Evolutionary conservation across 257 asterid species (phyloP).

Genomic region (Avicennia marina): DNA sequence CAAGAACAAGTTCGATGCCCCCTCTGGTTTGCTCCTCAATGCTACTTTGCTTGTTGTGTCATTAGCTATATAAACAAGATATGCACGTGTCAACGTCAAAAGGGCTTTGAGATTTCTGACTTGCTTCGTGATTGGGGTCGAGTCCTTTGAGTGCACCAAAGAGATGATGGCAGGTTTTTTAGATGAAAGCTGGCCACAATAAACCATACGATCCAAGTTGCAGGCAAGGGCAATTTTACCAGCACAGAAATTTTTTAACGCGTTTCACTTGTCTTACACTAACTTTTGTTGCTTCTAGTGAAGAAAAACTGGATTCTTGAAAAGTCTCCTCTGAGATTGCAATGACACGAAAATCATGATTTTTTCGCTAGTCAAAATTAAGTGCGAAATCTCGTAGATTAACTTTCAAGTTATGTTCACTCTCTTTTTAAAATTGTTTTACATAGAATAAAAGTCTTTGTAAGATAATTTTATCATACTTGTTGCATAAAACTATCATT

Average conservation of each 20-base stretch:
- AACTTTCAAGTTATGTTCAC: no score
- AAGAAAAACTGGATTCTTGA: no score
- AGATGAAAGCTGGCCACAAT: slow-evolving; percentile 7
- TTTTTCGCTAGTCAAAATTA: no score
- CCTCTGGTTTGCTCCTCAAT: no score
- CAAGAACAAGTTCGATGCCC: background rate
- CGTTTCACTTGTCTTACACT: background rate
- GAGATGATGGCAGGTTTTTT: background rate
- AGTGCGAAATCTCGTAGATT: no score
- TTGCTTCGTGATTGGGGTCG: slow-evolving; percentile 16
- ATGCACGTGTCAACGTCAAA: slow-evolving; percentile 9
- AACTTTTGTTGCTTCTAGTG: background rate
- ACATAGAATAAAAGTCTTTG: no score
- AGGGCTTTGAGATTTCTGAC: background rate
- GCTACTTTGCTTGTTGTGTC: no score
- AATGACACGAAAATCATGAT: no score
- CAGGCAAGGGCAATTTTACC: background rate
- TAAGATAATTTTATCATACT: no score
- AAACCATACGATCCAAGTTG: slow-evolving; percentile 1
- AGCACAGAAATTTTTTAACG: slow-evolving; percentile 15
- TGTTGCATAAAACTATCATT: no score
- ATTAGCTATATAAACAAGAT: slow-evolving; percentile 12
- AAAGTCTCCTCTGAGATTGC: no score
- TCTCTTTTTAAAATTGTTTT: no score
- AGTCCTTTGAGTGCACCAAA: background rate